Evolutionary conservation across 2,329 filamentous ascomycete species (phyloP).

Genomic region (Sclerotinia minor): DNA sequence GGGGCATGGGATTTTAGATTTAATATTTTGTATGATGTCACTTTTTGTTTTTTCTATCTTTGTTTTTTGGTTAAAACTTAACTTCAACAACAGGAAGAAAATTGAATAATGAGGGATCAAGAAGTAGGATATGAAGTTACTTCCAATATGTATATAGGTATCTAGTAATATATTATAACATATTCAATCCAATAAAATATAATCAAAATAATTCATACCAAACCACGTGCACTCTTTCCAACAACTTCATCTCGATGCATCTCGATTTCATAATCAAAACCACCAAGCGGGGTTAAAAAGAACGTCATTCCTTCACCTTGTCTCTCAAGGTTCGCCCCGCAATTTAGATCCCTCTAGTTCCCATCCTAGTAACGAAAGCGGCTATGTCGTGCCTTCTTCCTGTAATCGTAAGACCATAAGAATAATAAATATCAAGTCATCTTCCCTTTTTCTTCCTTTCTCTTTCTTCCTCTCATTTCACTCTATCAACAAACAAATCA

Average conservation of each 20-base stretch:
- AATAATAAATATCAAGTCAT: conserved; percentile 14
- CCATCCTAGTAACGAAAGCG: not conserved
- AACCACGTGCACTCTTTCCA: no score
- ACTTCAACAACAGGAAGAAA: not conserved
- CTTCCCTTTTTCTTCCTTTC: not conserved
- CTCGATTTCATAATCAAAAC: conserved; percentile 4
- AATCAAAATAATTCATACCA: no score
- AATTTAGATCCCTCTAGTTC: not conserved
- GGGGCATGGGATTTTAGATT: not conserved
- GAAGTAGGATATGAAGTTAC: no score
- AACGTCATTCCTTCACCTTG: conserved; percentile 12
- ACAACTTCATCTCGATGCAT: not conserved
- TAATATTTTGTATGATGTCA: not conserved
- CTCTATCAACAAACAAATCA: not conserved
- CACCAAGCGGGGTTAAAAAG: not conserved
- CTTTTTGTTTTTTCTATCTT: not conserved
- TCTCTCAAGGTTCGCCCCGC: not conserved
- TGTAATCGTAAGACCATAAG: not conserved
- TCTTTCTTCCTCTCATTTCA: not conserved
- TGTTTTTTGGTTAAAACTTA: no score
- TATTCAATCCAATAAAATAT: not conserved
- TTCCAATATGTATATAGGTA: no score
- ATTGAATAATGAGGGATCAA: not conserved
- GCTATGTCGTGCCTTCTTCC: not conserved
- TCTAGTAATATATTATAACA: no score